phyloP scores from a whole-genome alignment of 352 stramenopile genomes.

The Plasmopara viticola region DNA sequence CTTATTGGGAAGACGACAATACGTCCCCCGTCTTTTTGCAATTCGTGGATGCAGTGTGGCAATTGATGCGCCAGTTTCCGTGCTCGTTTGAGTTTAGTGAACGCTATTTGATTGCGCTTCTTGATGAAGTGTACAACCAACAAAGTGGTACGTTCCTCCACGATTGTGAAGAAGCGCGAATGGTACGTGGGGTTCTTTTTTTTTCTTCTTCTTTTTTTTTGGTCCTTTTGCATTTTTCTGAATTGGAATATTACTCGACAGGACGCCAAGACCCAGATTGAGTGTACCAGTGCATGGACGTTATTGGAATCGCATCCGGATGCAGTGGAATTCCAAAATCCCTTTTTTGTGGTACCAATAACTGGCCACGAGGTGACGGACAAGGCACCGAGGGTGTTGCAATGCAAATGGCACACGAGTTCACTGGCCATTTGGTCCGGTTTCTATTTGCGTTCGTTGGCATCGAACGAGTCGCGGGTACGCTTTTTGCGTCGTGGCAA shows the following conservation, averaged over 20 bases:
- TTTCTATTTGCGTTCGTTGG: conserved; percentile 81
- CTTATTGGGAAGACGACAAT: conserved; percentile 93
- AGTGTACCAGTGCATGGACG: conserved; percentile 68
- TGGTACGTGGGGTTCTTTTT: conserved; percentile 14
- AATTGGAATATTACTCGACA: conserved; percentile 14
- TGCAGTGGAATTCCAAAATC: conserved; percentile 53
- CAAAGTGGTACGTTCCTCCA: conserved; percentile 97
- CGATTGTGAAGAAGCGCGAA: conserved; percentile 90
- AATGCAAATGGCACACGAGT: conserved; percentile 85
- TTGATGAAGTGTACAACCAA: conserved; percentile 95
- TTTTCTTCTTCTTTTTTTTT: neutral
- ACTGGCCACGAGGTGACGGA: conserved; percentile 29
- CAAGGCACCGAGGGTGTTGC: conserved; percentile 63
- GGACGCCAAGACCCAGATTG: conserved; percentile 46
- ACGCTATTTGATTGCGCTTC: conserved; percentile 86
- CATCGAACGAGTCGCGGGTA: conserved; percentile 78
- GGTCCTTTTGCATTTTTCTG: neutral
- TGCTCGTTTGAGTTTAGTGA: conserved; percentile 98
- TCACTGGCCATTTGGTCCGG: conserved; percentile 72
- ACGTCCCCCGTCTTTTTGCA: conserved; percentile 98
- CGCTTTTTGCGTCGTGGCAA: conserved; percentile 34
- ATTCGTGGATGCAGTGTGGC: conserved; percentile 98
- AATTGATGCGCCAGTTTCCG: conserved; percentile 95
- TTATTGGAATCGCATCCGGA: conserved; percentile 39
- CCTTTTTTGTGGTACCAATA: conserved; percentile 66